Percentiles rank a stretch among this genome's conserved stretches.
Evolutionary conservation across 495 filamentous ascomycete species (phyloP).

Genomic region (Chaetomium cochliodes): DNA sequence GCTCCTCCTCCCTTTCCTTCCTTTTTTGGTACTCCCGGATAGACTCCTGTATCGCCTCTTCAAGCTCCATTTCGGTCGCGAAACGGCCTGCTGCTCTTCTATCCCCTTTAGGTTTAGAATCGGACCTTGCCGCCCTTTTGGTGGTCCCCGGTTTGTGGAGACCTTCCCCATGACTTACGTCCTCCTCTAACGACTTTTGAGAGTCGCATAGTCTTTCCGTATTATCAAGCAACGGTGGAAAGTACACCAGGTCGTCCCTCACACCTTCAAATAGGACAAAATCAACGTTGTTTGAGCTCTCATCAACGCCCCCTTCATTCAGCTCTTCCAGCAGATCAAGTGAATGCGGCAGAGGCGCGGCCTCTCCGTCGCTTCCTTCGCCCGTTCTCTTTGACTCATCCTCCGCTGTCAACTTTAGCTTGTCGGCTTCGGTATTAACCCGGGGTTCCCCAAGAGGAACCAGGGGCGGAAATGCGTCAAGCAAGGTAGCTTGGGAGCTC

Average conservation of each 20-base stretch:
- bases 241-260: neutral
- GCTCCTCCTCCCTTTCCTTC: constrained; percentile 65
- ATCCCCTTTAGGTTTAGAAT: constrained; percentile 61
- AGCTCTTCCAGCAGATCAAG: no score
- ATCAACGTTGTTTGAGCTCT: neutral
- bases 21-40: constrained; percentile 72
- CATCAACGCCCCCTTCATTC: no score
- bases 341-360: no score
- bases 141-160: constrained; percentile 27
- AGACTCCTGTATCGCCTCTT: constrained; percentile 73
- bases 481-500: no score
- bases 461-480: no score
- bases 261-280: neutral
- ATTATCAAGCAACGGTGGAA: no score
- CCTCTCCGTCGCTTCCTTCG: no score
- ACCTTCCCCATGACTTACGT: no score
- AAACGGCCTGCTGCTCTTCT: constrained; percentile 55
- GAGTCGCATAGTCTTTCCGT: constrained; percentile 8
- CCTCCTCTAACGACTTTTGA: neutral
- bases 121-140: constrained; percentile 43
- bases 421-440: no score
- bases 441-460: no score
- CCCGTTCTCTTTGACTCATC: no score
- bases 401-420: no score
- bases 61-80: constrained; percentile 69